A percentile compares a stretch with the other conserved stretches of the same genome.
These are phyloP conservation scores for Puccinia novopanici DNA, from an alignment of 1,284 basidiomycete genomes.

Conservation along the genomic window DNA sequence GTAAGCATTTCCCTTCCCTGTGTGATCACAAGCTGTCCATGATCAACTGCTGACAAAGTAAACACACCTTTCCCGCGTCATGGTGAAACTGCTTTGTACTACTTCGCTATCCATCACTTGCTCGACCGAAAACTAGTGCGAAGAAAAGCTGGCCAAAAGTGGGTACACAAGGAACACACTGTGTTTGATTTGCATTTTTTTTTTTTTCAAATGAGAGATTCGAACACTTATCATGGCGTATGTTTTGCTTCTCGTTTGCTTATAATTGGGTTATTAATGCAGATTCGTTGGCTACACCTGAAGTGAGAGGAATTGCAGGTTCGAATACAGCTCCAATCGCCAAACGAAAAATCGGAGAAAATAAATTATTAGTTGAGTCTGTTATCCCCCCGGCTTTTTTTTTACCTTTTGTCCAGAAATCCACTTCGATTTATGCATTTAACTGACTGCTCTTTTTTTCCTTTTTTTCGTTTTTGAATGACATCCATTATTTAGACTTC, in stretches of 20 bases:
- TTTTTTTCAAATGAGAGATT: neutral
- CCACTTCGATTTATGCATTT: neutral
- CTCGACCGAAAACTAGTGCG: conserved; percentile 4
- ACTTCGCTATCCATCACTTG: neutral
- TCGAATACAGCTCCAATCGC: conserved; percentile 12
- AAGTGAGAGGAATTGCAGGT: conserved; percentile 47
- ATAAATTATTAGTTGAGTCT: conserved; percentile 48
- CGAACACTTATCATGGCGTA: neutral
- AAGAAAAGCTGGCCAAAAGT: conserved; percentile 37
- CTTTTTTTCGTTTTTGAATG: neutral
- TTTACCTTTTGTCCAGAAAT: neutral
- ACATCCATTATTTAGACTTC: conserved; percentile 2
- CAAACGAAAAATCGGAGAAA: conserved; percentile 45
- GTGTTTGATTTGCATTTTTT: neutral
- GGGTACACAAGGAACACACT: neutral
- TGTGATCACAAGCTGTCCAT: neutral
- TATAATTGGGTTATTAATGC: neutral
- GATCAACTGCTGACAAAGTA: neutral
- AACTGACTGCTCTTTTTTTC: neutral
- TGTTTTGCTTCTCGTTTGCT: neutral
- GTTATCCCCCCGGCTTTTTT: neutral
- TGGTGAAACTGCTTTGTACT: too few relatives aligned
- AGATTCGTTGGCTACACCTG: conserved; percentile 47
- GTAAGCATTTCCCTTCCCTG: neutral
- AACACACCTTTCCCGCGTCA: neutral